phyloP scores from a whole-genome alignment of 192 early-diverging fungal species.

The Phycomyces nitens region DNA sequence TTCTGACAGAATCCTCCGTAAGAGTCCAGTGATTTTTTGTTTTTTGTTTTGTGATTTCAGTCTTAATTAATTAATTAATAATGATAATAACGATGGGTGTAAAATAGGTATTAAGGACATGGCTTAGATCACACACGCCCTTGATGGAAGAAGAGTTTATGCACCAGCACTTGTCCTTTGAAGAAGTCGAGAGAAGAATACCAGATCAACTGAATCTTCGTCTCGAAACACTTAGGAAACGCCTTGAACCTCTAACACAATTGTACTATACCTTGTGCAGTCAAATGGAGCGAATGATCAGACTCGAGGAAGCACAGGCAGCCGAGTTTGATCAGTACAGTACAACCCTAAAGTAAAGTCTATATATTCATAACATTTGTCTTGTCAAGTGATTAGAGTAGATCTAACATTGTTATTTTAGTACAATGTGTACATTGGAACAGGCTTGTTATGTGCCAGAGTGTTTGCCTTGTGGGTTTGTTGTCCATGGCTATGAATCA shows the following conservation, averaged over 20 bases:
- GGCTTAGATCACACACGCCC: constrained; percentile 42
- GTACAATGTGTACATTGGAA: constrained; percentile 50
- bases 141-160: constrained; percentile 54
- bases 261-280: constrained; percentile 57
- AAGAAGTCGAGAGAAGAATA: constrained; percentile 37
- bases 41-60: not conserved
- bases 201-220: constrained; percentile 51
- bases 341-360: constrained; percentile 45
- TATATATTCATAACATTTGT: constrained; percentile 14
- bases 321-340: constrained; percentile 54
- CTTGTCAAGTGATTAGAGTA: not conserved
- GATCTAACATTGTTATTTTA: constrained; percentile 12
- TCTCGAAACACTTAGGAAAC: constrained; percentile 39
- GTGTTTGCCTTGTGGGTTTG: constrained; percentile 51
- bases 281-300: constrained; percentile 54
- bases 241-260: constrained; percentile 46
- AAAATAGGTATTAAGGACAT: constrained; percentile 51
- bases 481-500: constrained; percentile 46
- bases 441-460: constrained; percentile 52
- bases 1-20: constrained; percentile 65
- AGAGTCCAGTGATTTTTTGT: not conserved
- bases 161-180: constrained; percentile 24
- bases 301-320: constrained; percentile 53
- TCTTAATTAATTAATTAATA: too few relatives aligned
- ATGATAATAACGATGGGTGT: too few relatives aligned